Evolutionary conservation across 1,284 basidiomycete genomes (phyloP).

Genomic region (Ustilago vetiveriae): DNA sequence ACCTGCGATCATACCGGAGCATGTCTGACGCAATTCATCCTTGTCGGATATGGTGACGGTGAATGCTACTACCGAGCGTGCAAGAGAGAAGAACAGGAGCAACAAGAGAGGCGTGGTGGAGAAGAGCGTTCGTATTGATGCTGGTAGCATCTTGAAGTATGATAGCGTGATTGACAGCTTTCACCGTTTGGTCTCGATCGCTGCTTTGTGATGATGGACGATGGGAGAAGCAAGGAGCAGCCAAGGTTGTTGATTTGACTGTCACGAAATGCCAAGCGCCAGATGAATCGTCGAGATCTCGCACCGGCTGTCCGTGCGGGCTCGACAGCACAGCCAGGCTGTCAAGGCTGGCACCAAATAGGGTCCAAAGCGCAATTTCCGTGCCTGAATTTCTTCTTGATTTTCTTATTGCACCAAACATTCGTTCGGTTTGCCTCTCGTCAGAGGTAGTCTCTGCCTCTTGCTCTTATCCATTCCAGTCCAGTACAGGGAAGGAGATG

Average conservation of each 20-base stretch:
- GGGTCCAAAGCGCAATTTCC: background rate
- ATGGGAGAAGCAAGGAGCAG: background rate
- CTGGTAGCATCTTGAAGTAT: conserved; percentile 1
- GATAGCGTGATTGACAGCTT: background rate
- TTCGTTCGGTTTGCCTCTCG: too few species aligned
- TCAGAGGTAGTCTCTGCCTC: background rate
- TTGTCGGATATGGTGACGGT: conserved; percentile 68
- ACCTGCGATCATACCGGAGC: conserved; percentile 92
- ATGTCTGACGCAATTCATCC: conserved; percentile 80
- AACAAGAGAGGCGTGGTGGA: background rate
- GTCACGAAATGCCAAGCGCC: too few species aligned
- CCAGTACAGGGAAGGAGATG: too few species aligned
- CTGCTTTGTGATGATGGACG: too few species aligned
- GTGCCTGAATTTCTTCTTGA: background rate
- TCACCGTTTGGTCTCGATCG: background rate
- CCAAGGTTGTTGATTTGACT: too few species aligned
- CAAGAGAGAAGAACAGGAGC: conserved; percentile 10
- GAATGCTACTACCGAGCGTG: conserved; percentile 30
- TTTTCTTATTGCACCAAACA: background rate
- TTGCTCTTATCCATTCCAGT: too few species aligned
- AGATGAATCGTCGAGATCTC: too few species aligned
- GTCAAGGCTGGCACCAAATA: background rate
- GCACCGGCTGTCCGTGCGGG: background rate
- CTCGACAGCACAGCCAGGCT: background rate
- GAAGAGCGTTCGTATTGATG: conserved; percentile 14